Evolutionary conservation across 2,329 filamentous ascomycete species (phyloP).

Genomic region (Aspergillus hortae): DNA sequence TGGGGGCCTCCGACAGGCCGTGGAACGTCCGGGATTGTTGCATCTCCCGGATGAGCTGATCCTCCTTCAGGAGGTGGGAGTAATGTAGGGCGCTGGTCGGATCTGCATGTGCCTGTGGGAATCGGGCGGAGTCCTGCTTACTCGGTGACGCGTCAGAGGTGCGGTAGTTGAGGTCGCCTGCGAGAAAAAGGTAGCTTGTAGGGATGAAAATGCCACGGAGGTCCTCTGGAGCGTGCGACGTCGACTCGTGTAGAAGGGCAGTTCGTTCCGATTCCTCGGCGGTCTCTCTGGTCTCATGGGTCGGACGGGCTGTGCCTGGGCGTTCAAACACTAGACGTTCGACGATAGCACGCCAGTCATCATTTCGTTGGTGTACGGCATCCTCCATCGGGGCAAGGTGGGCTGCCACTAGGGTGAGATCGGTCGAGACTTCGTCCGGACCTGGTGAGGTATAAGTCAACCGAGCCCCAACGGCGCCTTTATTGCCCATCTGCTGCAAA

Average conservation of each 20-base stretch:
- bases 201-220: slow-evolving; percentile 65
- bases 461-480: slow-evolving; percentile 81
- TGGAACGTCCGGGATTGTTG: slow-evolving; percentile 69
- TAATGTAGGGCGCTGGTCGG: slow-evolving; percentile 58
- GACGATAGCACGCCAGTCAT: slow-evolving; percentile 84
- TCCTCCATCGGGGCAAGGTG: slow-evolving; percentile 88
- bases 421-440: slow-evolving; percentile 47
- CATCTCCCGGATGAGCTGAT: slow-evolving; percentile 76
- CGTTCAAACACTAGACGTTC: slow-evolving; percentile 69
- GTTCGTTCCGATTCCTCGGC: slow-evolving; percentile 26
- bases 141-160: slow-evolving; percentile 66
- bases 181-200: slow-evolving; percentile 74
- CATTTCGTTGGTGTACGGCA: slow-evolving; percentile 70
- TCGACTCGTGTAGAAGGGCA: slow-evolving; percentile 28
- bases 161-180: slow-evolving; percentile 93
- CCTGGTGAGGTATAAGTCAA: slow-evolving; percentile 53
- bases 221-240: slow-evolving; percentile 26
- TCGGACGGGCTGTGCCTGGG: slow-evolving; percentile 18
- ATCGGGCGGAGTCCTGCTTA: slow-evolving; percentile 52
- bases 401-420: slow-evolving; percentile 80
- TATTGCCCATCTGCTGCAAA: slow-evolving; percentile 86
- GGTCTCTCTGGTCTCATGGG: slow-evolving; percentile 31
- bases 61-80: slow-evolving; percentile 63
- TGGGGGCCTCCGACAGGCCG: slow-evolving; percentile 68
- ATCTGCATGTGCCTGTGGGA: slow-evolving; percentile 59